Evolutionary conservation across 768 basidiomycete genomes (phyloP).

Genomic region (Russula vinacea): DNA sequence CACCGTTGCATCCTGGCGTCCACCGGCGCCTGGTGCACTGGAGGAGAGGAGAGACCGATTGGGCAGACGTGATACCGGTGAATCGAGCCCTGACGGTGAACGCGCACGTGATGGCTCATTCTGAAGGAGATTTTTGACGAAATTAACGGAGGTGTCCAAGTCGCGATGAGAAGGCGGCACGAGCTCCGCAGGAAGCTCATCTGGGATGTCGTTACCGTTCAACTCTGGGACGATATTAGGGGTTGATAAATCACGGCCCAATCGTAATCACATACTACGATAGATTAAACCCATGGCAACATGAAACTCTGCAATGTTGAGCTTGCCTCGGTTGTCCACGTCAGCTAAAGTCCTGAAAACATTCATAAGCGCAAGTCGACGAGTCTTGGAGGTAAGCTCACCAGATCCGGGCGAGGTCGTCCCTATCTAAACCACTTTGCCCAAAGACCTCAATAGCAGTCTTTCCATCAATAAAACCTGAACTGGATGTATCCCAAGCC

Average conservation of each 20-base stretch:
- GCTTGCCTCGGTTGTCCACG: constrained; percentile 88
- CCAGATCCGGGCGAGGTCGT: constrained; percentile 94
- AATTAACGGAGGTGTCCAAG: constrained; percentile 83
- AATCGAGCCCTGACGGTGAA: constrained; percentile 52
- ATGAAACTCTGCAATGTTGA: constrained; percentile 95
- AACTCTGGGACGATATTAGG: constrained; percentile 51
- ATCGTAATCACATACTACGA: constrained; percentile 61
- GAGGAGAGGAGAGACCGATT: constrained; percentile 66
- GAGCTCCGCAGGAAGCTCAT: constrained; percentile 81
- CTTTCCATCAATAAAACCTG: constrained; percentile 82
- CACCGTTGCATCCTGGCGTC: constrained; percentile 82
- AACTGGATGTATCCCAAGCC: constrained; percentile 82
- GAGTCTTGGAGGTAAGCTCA: constrained; percentile 41
- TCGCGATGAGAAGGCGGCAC: constrained; percentile 89
- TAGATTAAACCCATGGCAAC: constrained; percentile 99
- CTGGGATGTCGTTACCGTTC: constrained; percentile 89
- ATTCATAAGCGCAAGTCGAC: constrained; percentile 8
- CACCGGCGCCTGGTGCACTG: constrained; percentile 51
- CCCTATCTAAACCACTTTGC: constrained; percentile 81
- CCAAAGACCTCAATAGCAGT: constrained; percentile 92
- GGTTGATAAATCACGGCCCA: not conserved
- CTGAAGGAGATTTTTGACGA: constrained; percentile 82
- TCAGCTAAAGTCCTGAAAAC: constrained; percentile 81
- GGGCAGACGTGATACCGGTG: constrained; percentile 59
- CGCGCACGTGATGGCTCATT: constrained; percentile 73